Conservation (phyloP, 306 rosid species). For the Lagenaria siceraria region DNA sequence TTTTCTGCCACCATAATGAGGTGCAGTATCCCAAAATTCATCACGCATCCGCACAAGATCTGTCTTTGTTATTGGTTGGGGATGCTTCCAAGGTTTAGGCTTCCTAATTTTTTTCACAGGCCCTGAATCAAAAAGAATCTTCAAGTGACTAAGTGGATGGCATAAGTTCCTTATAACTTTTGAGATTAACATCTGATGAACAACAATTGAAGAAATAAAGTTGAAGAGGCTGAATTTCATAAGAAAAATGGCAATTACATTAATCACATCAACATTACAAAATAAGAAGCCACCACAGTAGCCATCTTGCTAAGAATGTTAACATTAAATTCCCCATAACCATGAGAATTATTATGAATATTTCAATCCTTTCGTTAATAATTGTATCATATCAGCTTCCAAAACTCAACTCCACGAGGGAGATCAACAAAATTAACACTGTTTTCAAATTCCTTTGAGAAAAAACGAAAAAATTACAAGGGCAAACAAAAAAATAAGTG, state of each 20-base stretch:
- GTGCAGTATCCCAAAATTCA: constrained; percentile 99
- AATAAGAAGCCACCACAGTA: not conserved
- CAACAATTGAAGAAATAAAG: not conserved
- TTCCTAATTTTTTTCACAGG: constrained; percentile 61
- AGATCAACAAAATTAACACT: not conserved
- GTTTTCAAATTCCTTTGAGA: too few relatives aligned
- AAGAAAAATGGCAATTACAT: not conserved
- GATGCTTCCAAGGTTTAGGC: constrained; percentile 99
- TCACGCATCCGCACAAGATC: constrained; percentile 83
- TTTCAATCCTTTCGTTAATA: not conserved
- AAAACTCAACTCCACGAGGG: not conserved
- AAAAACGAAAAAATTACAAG: too few relatives aligned
- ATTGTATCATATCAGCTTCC: not conserved
- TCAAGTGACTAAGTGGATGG: not conserved
- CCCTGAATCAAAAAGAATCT: constrained; percentile 29
- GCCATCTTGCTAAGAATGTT: not conserved
- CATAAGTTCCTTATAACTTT: not conserved
- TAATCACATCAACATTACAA: not conserved
- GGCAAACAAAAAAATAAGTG: too few relatives aligned
- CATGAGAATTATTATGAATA: not conserved
- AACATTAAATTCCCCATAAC: not conserved
- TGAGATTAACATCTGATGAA: not conserved
- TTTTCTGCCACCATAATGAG: constrained; percentile 96
- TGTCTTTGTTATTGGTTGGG: constrained; percentile 86
- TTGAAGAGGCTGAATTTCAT: not conserved